A percentile compares a stretch with the other conserved stretches of the same genome.
phyloP scores from a whole-genome alignment of 441 rosid species.

The Euphorbia celastroides region DNA sequence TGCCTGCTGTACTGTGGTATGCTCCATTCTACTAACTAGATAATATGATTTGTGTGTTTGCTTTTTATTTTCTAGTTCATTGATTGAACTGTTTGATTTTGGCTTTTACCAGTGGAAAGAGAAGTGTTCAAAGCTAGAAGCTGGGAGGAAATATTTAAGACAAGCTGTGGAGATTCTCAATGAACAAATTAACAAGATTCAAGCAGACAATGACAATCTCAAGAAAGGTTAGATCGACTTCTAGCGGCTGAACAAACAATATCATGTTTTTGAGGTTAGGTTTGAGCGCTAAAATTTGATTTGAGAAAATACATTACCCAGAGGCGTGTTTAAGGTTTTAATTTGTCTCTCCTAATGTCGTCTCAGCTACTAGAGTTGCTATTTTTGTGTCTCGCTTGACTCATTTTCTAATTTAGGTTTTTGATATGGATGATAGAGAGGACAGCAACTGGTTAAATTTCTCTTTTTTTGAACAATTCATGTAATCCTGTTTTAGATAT shows the following conservation, averaged over 20 bases:
- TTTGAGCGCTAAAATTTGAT: too few species aligned
- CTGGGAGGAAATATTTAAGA: not conserved
- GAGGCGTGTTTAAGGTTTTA: not conserved
- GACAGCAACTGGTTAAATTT: conserved; percentile 3
- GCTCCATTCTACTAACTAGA: not conserved
- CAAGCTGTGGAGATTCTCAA: not conserved
- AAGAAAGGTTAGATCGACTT: not conserved
- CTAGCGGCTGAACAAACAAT: too few species aligned
- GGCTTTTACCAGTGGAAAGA: not conserved
- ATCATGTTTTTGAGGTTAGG: too few species aligned
- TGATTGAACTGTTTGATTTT: not conserved
- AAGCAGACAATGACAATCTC: not conserved
- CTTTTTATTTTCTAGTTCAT: not conserved
- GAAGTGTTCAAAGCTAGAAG: not conserved
- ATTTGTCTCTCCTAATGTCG: not conserved
- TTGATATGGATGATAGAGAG: not conserved
- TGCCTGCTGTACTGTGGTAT: not conserved
- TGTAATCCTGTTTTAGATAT: not conserved
- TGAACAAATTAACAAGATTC: not conserved
- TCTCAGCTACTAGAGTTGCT: not conserved
- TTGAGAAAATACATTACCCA: too few species aligned
- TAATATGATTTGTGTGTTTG: not conserved
- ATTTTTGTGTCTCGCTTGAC: not conserved
- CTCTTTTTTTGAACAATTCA: not conserved
- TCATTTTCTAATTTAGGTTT: not conserved